These are phyloP conservation scores for Chlorella sp. DNA, from an alignment of 139 green algal species.

Conservation along the genomic window DNA sequence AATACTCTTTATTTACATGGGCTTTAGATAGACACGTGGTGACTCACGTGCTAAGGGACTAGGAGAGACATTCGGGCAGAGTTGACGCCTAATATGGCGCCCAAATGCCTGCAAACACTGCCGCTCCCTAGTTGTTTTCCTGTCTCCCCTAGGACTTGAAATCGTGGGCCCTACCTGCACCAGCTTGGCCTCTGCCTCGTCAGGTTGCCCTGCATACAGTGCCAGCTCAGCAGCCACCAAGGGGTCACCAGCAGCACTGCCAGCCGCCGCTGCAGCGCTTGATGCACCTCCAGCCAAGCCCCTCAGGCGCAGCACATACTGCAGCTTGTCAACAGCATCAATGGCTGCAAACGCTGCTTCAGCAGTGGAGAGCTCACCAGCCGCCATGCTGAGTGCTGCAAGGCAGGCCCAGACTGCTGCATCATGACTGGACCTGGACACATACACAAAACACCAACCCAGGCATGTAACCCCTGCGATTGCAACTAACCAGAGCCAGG, in stretches of 20 bases:
- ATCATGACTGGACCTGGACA: constrained; percentile 42
- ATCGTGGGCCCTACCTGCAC: constrained; percentile 39
- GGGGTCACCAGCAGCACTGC: constrained; percentile 51
- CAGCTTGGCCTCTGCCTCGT: constrained; percentile 71
- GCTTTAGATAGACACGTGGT: too few species aligned
- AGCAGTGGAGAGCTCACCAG: constrained; percentile 58
- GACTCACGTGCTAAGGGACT: not conserved
- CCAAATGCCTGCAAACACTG: too few species aligned
- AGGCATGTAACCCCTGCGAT: not conserved
- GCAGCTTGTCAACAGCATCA: constrained; percentile 58
- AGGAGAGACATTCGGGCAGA: not conserved
- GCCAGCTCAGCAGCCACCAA: constrained; percentile 64
- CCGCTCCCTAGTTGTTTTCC: not conserved
- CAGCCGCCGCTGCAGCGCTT: constrained; percentile 47
- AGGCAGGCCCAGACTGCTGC: constrained; percentile 66
- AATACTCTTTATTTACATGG: too few species aligned
- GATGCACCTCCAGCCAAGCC: constrained; percentile 46
- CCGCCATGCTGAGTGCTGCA: constrained; percentile 55
- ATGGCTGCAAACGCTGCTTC: constrained; percentile 61
- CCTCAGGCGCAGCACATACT: constrained; percentile 40
- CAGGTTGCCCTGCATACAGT: constrained; percentile 43
- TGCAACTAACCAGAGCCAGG: not conserved
- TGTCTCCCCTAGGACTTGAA: not conserved
- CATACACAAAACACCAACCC: not conserved
- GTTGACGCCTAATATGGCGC: too few species aligned